A percentile compares a stretch with the other conserved stretches of the same genome.
These are phyloP conservation scores for Xylaria bambusicola DNA, from an alignment of 495 filamentous ascomycete species.

Conservation along the genomic window DNA sequence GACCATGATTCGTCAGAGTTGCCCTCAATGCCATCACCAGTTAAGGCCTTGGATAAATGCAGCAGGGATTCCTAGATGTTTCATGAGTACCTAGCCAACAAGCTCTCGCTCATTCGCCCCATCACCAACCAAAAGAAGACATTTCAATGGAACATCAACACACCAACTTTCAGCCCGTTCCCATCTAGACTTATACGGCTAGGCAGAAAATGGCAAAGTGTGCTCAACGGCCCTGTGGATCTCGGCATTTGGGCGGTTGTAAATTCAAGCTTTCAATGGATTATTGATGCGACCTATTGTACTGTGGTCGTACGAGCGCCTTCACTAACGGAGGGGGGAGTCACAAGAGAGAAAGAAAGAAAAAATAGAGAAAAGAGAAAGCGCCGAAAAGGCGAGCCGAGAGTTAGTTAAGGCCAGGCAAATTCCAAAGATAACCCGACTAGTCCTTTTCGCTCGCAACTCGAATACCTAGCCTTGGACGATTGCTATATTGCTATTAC, in stretches of 20 bases:
- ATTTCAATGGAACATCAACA: constrained; percentile 12
- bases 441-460: no score
- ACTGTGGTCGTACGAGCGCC: background rate
- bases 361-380: background rate
- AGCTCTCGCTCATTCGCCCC: background rate
- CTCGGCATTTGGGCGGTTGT: constrained; percentile 19
- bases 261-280: constrained; percentile 16
- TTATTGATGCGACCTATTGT: background rate
- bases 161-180: background rate
- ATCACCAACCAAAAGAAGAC: background rate
- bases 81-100: constrained; percentile 4
- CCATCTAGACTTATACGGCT: constrained; percentile 8
- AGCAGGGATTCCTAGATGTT: constrained; percentile 8
- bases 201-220: constrained; percentile 7
- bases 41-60: background rate
- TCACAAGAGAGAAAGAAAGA: background rate
- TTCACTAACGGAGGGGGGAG: background rate
- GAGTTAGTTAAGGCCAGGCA: no score
- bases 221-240: constrained; percentile 6
- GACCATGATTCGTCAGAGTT: background rate
- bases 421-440: no score
- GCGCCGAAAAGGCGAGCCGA: background rate
- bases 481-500: no score
- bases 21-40: constrained; percentile 7
- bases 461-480: no score